phyloP scores from a whole-genome alignment of 805 yeast species.

The Ogataea pignaliae region DNA sequence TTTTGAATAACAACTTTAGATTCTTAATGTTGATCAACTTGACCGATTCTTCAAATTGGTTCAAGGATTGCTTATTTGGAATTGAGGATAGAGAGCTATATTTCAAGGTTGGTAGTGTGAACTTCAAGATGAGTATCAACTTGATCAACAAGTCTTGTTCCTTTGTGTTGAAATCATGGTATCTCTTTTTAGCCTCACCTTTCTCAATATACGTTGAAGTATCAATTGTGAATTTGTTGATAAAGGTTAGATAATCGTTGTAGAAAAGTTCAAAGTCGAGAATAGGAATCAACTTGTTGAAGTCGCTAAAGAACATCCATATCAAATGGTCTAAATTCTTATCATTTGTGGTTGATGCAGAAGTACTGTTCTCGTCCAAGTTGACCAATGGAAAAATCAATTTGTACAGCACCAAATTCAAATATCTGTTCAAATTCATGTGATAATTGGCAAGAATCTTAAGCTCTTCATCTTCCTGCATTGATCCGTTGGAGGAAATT shows the following conservation, averaged over 20 bases:
- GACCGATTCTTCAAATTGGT: conserved; percentile 29
- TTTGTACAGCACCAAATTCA: conserved; percentile 30
- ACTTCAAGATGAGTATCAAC: conserved; percentile 50
- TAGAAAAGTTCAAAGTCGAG: conserved; percentile 50
- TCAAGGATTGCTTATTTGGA: conserved; percentile 24
- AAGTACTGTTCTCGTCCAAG: conserved; percentile 9
- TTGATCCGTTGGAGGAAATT: neutral
- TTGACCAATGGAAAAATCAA: conserved; percentile 29
- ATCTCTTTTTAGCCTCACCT: conserved; percentile 37
- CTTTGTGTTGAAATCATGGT: conserved; percentile 27
- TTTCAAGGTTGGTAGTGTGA: conserved; percentile 38
- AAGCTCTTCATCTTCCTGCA: conserved; percentile 12
- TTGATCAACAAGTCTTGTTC: conserved; percentile 41
- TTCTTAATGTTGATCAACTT: conserved; percentile 32
- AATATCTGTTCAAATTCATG: conserved; percentile 32
- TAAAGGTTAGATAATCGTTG: conserved; percentile 47
- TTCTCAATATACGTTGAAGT: conserved; percentile 34
- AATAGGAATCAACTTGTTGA: conserved; percentile 50
- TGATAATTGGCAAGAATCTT: conserved; percentile 28
- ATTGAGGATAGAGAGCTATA: conserved; percentile 17
- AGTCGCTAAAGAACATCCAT: conserved; percentile 45
- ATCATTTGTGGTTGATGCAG: conserved; percentile 8
- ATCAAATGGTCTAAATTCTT: conserved; percentile 41
- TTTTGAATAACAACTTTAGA: conserved; percentile 40
- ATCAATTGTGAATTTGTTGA: conserved; percentile 32